phyloP scores from a whole-genome alignment of 768 basidiomycete genomes.

The Fibroporia radiculosa region DNA sequence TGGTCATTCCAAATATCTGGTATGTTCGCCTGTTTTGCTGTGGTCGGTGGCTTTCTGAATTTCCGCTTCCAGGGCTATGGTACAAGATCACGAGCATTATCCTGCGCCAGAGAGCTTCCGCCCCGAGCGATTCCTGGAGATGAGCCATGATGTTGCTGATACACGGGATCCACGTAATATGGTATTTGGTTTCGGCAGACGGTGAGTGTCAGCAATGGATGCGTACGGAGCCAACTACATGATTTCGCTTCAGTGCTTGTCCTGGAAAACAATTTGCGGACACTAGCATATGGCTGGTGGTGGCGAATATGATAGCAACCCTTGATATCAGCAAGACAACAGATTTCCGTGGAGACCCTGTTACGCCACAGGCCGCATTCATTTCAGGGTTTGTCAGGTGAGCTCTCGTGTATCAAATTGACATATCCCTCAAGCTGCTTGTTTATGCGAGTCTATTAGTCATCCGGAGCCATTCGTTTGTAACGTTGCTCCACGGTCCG shows the following conservation, averaged over 20 bases:
- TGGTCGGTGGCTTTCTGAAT: background rate
- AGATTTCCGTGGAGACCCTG: conserved; percentile 35
- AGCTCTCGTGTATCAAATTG: background rate
- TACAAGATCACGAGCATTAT: conserved; percentile 24
- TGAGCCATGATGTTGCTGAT: conserved; percentile 23
- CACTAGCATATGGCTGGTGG: conserved; percentile 36
- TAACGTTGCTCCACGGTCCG: conserved; percentile 33
- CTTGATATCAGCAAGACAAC: conserved; percentile 35
- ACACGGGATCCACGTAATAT: conserved; percentile 35
- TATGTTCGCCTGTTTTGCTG: background rate
- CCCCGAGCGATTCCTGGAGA: conserved; percentile 42
- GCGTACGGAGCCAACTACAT: background rate
- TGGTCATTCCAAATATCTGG: conserved; percentile 19
- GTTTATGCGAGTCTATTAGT: conserved; percentile 19
- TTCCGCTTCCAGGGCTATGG: conserved; percentile 19
- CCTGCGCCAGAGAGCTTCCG: conserved; percentile 37
- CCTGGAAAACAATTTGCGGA: conserved; percentile 50
- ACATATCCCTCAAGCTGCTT: background rate
- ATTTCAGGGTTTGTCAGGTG: conserved; percentile 40
- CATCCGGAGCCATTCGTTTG: conserved; percentile 46
- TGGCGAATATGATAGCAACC: conserved; percentile 35
- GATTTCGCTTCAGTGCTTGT: conserved; percentile 32
- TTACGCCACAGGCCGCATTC: conserved; percentile 32
- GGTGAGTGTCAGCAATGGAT: conserved; percentile 7
- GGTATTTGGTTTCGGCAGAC: conserved; percentile 52